A percentile compares a stretch with the other conserved stretches of the same genome.
phyloP scores from a whole-genome alignment of 1,139 yeast species.

The Hemisphaericaspora lyxosophila region DNA sequence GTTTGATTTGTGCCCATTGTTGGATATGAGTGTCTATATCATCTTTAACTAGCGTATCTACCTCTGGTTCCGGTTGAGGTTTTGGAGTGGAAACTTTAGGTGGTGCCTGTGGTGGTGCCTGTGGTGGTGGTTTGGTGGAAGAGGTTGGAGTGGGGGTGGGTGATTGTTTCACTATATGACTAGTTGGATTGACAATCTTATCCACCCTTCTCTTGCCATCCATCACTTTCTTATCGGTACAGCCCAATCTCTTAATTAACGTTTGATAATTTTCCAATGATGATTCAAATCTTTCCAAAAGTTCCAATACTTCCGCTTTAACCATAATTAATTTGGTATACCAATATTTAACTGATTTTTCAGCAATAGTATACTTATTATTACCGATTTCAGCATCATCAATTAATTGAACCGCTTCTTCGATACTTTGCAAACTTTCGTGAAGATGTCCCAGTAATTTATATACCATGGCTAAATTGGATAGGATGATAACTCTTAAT shows the following conservation, averaged over 20 bases:
- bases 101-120: constrained; percentile 6
- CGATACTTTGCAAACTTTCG: constrained; percentile 54
- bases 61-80: constrained; percentile 39
- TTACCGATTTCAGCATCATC: constrained; percentile 36
- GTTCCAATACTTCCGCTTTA: constrained; percentile 83
- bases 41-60: constrained; percentile 15
- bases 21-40: constrained; percentile 13
- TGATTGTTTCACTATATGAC: constrained; percentile 10
- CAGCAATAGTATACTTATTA: constrained; percentile 32
- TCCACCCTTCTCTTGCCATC: constrained; percentile 84
- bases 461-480: constrained; percentile 74
- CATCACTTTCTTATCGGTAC: constrained; percentile 60
- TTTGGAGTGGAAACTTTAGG: constrained; percentile 11
- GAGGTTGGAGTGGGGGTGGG: constrained; percentile 16
- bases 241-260: constrained; percentile 63
- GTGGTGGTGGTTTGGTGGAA: constrained; percentile 9
- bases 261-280: constrained; percentile 63
- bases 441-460: constrained; percentile 75
- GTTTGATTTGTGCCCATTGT: constrained; percentile 72
- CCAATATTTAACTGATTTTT: constrained; percentile 64
- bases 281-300: constrained; percentile 64
- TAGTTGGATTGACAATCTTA: constrained; percentile 56
- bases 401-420: constrained; percentile 58
- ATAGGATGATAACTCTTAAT: constrained; percentile 62
- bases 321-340: constrained; percentile 69